Conservation (phyloP, 78 protist species). For the Dictyostelium citrinum region DNA sequence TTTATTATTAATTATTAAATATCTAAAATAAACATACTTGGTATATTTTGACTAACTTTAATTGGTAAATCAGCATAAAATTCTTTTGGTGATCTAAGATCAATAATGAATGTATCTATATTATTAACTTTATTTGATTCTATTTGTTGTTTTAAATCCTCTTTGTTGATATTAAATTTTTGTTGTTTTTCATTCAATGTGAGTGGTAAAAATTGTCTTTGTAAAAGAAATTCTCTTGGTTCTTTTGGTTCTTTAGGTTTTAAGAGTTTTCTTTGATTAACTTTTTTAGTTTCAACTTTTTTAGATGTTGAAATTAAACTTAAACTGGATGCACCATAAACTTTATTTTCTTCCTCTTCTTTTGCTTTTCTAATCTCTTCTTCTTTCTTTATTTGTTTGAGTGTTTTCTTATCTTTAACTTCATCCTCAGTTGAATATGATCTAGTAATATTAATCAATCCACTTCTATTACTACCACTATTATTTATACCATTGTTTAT, state of each 20-base stretch:
- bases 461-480: background rate
- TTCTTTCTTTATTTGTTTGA: background rate
- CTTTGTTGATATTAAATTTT: background rate
- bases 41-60: constrained; percentile 24
- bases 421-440: background rate
- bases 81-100: constrained; percentile 65
- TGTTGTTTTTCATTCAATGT: background rate
- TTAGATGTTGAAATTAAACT: background rate
- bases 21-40: constrained; percentile 8
- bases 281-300: background rate
- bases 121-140: background rate
- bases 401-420: background rate
- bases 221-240: background rate
- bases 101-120: constrained; percentile 4
- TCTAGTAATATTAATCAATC: background rate
- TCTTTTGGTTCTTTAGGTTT: constrained; percentile 8
- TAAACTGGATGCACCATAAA: constrained; percentile 7
- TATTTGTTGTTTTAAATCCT: background rate
- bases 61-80: constrained; percentile 68
- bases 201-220: background rate
- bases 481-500: background rate
- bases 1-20: no score
- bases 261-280: constrained; percentile 7
- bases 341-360: background rate
- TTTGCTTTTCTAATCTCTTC: background rate